Conservation (phyloP, 1,284 basidiomycete genomes). For the Cryptococcus neoformans region DNA sequence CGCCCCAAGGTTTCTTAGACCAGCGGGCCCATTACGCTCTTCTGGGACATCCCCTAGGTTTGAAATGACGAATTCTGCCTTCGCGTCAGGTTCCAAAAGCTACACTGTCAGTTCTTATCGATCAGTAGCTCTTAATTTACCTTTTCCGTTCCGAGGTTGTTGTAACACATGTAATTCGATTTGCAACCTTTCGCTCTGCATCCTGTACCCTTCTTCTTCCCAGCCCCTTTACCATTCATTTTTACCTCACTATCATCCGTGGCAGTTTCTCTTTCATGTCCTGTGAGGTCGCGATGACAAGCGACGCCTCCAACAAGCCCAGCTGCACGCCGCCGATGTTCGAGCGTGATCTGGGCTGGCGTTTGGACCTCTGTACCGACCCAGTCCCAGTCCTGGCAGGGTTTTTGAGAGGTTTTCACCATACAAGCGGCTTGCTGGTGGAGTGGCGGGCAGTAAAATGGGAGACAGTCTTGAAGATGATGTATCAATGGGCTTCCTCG, state of each 20-base stretch:
- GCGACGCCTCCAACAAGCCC: constrained; percentile 58
- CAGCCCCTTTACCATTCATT: neutral
- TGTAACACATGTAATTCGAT: constrained; percentile 74
- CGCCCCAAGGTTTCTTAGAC: constrained; percentile 87
- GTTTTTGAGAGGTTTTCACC: neutral
- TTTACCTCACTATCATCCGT: constrained; percentile 29
- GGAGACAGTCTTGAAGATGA: too few relatives aligned
- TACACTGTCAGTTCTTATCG: constrained; percentile 11
- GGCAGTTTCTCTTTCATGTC: neutral
- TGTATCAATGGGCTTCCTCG: too few relatives aligned
- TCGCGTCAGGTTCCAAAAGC: constrained; percentile 59
- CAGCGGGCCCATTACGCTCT: constrained; percentile 64
- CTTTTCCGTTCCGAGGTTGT: constrained; percentile 73
- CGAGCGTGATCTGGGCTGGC: constrained; percentile 59
- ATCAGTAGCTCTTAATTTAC: constrained; percentile 50
- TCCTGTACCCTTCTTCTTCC: neutral
- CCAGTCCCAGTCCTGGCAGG: constrained; percentile 63
- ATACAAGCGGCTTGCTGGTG: too few relatives aligned
- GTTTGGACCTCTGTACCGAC: constrained; percentile 62
- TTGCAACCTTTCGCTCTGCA: constrained; percentile 68
- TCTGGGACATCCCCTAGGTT: constrained; percentile 57
- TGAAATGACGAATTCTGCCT: constrained; percentile 56
- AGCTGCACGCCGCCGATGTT: constrained; percentile 64
- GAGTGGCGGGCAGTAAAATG: too few relatives aligned
- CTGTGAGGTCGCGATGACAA: constrained; percentile 57